phyloP scores from a whole-genome alignment of 371 early-diverging fungal genomes.

The Saksenaea vasiformis region DNA sequence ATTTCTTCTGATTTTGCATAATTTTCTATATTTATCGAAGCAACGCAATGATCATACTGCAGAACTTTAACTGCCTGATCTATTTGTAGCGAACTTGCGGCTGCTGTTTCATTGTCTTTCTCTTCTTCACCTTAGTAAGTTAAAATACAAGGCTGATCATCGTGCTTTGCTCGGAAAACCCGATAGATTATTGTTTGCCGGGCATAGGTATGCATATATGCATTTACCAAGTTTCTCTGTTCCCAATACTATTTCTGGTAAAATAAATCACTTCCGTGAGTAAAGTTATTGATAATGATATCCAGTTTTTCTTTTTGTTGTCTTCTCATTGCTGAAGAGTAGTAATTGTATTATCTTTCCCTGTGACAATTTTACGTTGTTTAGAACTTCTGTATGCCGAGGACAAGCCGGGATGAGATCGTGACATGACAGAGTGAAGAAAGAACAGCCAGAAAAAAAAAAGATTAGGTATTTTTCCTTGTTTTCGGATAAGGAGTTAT shows the following conservation, averaged over 20 bases:
- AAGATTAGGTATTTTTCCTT: not conserved
- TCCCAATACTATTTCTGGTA: too few relatives aligned
- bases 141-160: not conserved
- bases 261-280: too few relatives aligned
- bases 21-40: not conserved
- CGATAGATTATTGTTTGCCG: not conserved
- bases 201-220: not conserved
- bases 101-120: not conserved
- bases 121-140: not conserved
- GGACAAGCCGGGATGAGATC: not conserved
- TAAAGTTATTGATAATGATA: too few relatives aligned
- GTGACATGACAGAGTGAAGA: not conserved
- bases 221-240: not conserved
- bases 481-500: not conserved
- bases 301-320: not conserved
- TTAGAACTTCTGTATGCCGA: not conserved
- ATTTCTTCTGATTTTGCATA: not conserved
- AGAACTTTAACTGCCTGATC: not conserved
- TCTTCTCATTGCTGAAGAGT: not conserved
- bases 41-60: not conserved
- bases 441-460: not conserved
- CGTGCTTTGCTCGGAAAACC: not conserved
- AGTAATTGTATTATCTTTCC: not conserved
- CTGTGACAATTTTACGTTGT: not conserved
- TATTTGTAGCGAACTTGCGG: not conserved